phyloP scores from a whole-genome alignment of 2,329 filamentous ascomycete species.

The Fusarium decemcellulare region DNA sequence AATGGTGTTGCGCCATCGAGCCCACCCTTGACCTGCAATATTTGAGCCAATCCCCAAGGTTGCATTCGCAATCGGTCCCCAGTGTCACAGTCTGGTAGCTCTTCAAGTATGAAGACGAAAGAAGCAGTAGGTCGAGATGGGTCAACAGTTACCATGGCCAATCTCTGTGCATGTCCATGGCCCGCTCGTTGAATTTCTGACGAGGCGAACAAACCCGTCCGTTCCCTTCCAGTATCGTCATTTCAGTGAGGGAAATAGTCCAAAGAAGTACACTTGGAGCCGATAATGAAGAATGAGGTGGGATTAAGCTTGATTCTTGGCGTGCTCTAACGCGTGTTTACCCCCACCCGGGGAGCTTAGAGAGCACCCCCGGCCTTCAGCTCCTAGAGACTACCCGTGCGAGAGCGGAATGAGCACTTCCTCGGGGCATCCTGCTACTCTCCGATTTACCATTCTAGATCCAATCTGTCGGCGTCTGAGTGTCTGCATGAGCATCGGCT shows the following conservation, averaged over 20 bases:
- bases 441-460: neutral
- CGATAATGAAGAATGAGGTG: neutral
- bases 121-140: neutral
- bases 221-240: too few species aligned
- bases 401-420: neutral
- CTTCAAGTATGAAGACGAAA: neutral
- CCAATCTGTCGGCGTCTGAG: neutral
- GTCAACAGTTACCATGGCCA: neutral
- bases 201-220: too few species aligned
- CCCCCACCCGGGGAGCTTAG: conserved; percentile 2
- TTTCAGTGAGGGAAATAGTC: too few species aligned
- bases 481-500: neutral
- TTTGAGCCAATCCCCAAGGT: conserved; percentile 3
- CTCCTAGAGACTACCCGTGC: neutral
- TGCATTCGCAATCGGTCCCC: neutral
- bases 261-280: too few species aligned
- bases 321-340: neutral
- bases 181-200: too few species aligned
- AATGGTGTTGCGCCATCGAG: conserved; percentile 17
- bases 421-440: neutral
- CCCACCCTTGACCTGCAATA: neutral
- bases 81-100: neutral
- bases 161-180: neutral
- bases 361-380: neutral
- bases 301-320: conserved; percentile 17